Conservation (phyloP, 2,329 filamentous ascomycete species). For the Pseudogymnoascus sp. region DNA sequence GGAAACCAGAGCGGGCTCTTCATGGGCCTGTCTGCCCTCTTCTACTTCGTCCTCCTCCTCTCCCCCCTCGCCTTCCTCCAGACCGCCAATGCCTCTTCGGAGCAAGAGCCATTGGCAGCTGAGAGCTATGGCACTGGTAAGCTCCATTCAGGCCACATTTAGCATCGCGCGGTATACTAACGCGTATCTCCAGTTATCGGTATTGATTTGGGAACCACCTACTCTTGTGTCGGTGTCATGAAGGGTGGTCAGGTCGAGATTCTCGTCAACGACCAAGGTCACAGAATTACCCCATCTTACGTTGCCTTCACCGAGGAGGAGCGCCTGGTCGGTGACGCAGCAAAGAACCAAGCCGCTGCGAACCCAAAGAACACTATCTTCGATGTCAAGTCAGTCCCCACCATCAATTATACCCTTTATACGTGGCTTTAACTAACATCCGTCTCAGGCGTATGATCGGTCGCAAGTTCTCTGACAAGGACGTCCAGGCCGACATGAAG, state of each 20-base stretch:
- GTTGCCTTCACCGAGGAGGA: constrained; percentile 97
- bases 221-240: constrained; percentile 91
- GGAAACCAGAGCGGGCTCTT: constrained; percentile 61
- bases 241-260: constrained; percentile 92
- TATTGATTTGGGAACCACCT: constrained; percentile 91
- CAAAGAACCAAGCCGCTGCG: constrained; percentile 86
- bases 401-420: constrained; percentile 12
- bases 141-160: constrained; percentile 9
- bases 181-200: constrained; percentile 59
- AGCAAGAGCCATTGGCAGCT: constrained; percentile 55
- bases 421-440: constrained; percentile 28
- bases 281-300: constrained; percentile 92
- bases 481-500: constrained; percentile 90
- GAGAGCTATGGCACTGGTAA: constrained; percentile 70
- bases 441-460: constrained; percentile 67
- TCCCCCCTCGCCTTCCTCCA: constrained; percentile 79
- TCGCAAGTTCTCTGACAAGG: constrained; percentile 74
- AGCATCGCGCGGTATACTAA: not conserved
- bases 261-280: constrained; percentile 92
- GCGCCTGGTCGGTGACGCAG: constrained; percentile 91
- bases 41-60: constrained; percentile 87
- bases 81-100: constrained; percentile 61
- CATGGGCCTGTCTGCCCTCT: constrained; percentile 78
- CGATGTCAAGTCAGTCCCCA: constrained; percentile 69
- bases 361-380: constrained; percentile 73